Evolutionary conservation across 169 alveolate genomes (phyloP).

Genomic region (Cryptosporidium viatorum): DNA sequence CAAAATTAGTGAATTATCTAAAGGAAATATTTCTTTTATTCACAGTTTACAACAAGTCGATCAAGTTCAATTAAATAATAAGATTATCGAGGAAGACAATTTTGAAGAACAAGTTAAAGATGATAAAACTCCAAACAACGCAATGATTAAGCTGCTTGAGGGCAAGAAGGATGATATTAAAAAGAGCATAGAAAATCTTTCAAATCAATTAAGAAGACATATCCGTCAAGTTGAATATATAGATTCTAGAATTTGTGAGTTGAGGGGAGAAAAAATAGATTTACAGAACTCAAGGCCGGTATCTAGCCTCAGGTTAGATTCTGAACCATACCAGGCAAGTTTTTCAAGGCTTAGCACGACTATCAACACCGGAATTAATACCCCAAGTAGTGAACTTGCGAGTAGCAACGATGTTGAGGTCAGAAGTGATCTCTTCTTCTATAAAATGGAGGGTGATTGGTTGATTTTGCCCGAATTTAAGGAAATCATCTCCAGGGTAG

Average conservation of each 20-base stretch:
- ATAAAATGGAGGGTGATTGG: slow-evolving; percentile 38
- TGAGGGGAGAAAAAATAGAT: slow-evolving; percentile 12
- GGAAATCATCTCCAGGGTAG: not conserved
- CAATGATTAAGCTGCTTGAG: slow-evolving; percentile 24
- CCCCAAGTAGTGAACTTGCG: slow-evolving; percentile 30
- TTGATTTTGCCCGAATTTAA: slow-evolving; percentile 34
- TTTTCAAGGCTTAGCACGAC: slow-evolving; percentile 16
- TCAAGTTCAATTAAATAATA: not conserved
- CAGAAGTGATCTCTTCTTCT: not conserved
- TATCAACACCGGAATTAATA: slow-evolving; percentile 32
- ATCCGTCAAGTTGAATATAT: slow-evolving; percentile 59
- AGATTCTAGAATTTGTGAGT: slow-evolving; percentile 34
- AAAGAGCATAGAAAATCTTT: slow-evolving; percentile 15
- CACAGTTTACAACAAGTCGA: not conserved
- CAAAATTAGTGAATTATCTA: not conserved
- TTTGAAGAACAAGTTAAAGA: not conserved
- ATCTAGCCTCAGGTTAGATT: not conserved
- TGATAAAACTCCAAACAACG: not conserved
- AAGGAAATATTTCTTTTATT: not conserved
- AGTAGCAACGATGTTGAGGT: slow-evolving; percentile 18
- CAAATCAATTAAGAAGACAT: slow-evolving; percentile 33
- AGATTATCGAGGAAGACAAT: not conserved
- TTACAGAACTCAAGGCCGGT: not conserved
- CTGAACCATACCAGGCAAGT: not conserved
- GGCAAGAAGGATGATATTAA: slow-evolving; percentile 17